Conservation (phyloP, 345 rosid genomes). For the Camelina laxa region DNA sequence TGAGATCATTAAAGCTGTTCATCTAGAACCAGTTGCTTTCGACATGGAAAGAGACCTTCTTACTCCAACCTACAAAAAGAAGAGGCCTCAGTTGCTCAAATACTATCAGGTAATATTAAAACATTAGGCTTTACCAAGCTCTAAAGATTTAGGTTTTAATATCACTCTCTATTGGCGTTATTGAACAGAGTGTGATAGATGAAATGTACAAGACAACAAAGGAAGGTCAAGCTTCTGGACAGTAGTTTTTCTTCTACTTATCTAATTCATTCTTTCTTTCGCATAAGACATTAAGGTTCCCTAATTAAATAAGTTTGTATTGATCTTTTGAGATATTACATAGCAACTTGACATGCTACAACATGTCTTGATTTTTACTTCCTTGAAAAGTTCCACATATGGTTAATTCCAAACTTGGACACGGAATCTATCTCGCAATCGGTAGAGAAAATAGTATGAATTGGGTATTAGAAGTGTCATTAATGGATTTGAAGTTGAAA, state of each 20-base stretch:
- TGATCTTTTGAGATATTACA: slow-evolving; percentile 23
- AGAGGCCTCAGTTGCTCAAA: slow-evolving; percentile 85
- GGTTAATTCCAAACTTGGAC: not conserved
- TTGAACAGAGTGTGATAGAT: slow-evolving; percentile 41
- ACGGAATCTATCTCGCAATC: not conserved
- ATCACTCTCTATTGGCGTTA: not conserved
- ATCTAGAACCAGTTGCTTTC: slow-evolving; percentile 77
- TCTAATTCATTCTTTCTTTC: not conserved
- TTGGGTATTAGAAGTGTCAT: not conserved
- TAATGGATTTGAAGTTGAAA: too few relatives aligned
- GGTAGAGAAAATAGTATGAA: not conserved
- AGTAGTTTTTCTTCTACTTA: slow-evolving; percentile 22
- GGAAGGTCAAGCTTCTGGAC: slow-evolving; percentile 35
- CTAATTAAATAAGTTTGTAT: slow-evolving; percentile 14
- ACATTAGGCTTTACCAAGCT: not conserved
- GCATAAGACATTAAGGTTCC: slow-evolving; percentile 2
- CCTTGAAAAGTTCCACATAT: not conserved
- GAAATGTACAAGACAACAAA: slow-evolving; percentile 44
- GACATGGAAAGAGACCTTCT: slow-evolving; percentile 78
- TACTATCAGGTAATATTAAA: slow-evolving; percentile 60
- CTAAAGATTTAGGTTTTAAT: not conserved
- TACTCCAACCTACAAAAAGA: slow-evolving; percentile 90
- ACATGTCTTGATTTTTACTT: not conserved
- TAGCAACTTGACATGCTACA: slow-evolving; percentile 22
- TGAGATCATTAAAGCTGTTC: slow-evolving; percentile 69